phyloP scores from a whole-genome alignment of 345 rosid genomes.

The Eucalyptus marginata region DNA sequence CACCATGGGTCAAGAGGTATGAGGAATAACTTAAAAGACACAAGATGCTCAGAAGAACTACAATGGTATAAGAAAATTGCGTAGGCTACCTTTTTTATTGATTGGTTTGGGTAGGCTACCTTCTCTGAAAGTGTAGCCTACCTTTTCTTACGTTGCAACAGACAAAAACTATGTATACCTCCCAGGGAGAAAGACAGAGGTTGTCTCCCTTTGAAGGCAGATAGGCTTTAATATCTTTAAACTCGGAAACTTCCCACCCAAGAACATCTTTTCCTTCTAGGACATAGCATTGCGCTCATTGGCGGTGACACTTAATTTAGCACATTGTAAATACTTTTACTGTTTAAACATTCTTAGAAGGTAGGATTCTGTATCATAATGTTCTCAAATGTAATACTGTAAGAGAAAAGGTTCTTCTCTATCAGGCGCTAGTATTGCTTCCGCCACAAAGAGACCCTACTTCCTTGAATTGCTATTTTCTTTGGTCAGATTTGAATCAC shows the following conservation, averaged over 20 bases:
- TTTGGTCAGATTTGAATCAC: neutral
- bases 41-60: neutral
- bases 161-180: neutral
- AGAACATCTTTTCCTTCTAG: neutral
- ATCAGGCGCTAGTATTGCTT: neutral
- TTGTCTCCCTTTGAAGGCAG: neutral
- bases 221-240: neutral
- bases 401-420: neutral
- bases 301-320: neutral
- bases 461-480: neutral
- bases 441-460: neutral
- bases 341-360: neutral
- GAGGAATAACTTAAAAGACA: neutral
- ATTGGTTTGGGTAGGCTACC: neutral
- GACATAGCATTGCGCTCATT: neutral
- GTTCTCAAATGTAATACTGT: neutral
- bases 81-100: neutral
- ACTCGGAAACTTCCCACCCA: neutral
- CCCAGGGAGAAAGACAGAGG: neutral
- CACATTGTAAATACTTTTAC: neutral
- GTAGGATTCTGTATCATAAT: neutral
- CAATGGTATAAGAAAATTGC: neutral
- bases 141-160: neutral
- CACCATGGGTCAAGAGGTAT: neutral
- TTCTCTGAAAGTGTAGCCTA: neutral